Conservation (phyloP, 371 early-diverging fungal species). For the Mucor circinelloides region DNA sequence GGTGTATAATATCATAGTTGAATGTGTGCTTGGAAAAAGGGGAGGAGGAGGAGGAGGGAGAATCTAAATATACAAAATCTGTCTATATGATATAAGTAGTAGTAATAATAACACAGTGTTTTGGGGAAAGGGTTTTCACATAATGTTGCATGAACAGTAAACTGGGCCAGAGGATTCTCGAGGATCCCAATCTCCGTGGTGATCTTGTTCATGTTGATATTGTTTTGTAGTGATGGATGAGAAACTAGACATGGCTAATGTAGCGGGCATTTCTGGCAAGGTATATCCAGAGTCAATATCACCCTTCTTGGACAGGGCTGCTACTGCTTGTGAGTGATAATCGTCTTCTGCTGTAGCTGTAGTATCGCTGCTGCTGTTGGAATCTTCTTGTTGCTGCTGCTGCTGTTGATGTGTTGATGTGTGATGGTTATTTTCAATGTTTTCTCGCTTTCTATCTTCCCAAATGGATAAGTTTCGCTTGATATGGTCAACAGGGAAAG, state of each 20-base stretch:
- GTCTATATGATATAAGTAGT: neutral
- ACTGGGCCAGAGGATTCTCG: conserved; percentile 29
- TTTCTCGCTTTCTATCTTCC: conserved; percentile 41
- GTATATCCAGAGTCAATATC: conserved; percentile 4
- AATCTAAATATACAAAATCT: conserved; percentile 15
- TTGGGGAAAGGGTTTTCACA: neutral
- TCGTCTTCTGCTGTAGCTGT: conserved; percentile 14
- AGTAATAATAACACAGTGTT: neutral
- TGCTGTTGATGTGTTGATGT: neutral
- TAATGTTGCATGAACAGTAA: conserved; percentile 39
- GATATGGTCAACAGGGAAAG: conserved; percentile 45
- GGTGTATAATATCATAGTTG: neutral
- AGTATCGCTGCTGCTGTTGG: neutral
- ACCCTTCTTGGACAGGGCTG: conserved; percentile 6
- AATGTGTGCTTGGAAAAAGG: neutral
- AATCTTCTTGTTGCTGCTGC: neutral
- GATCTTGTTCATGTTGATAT: conserved; percentile 9
- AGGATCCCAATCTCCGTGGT: conserved; percentile 17
- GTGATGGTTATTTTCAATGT: conserved; percentile 8
- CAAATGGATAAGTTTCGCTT: conserved; percentile 37
- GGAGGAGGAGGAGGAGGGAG: neutral
- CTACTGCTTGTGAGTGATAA: conserved; percentile 18
- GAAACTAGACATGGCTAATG: conserved; percentile 32
- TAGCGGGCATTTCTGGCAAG: conserved; percentile 36
- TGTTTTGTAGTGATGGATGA: conserved; percentile 4